Conservation (phyloP, 1,284 basidiomycete species). For the Heterobasidion annosum region DNA sequence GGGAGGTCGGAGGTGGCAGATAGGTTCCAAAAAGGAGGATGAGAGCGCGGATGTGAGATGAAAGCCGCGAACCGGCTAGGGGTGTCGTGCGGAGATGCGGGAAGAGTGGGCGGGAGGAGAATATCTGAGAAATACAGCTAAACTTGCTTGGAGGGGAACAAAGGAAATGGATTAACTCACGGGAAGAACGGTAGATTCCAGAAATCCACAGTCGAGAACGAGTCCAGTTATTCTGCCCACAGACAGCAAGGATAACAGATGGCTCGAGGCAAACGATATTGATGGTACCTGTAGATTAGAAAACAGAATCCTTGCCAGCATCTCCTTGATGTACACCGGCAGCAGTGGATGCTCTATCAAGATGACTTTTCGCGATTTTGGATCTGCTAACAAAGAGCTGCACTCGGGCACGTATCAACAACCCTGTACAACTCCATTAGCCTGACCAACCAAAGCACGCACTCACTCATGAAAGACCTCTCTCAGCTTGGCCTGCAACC, state of each 20-base stretch:
- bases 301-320: conserved; percentile 81
- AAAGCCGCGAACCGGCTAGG: conserved; percentile 68
- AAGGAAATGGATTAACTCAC: conserved; percentile 35
- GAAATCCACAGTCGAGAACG: conserved; percentile 86
- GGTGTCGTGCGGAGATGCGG: conserved; percentile 77
- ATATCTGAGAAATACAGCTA: conserved; percentile 51
- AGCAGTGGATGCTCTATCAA: conserved; percentile 86
- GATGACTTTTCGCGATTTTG: conserved; percentile 89
- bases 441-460: conserved; percentile 1
- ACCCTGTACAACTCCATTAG: conserved; percentile 1
- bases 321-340: conserved; percentile 81
- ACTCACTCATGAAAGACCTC: conserved; percentile 82
- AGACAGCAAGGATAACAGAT: conserved; percentile 77
- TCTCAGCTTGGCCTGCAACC: conserved; percentile 61
- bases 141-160: conserved; percentile 1
- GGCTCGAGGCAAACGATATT: conserved; percentile 85
- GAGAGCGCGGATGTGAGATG: conserved; percentile 68
- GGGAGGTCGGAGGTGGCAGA: conserved; percentile 64
- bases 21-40: conserved; percentile 77
- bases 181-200: conserved; percentile 83
- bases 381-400: conserved; percentile 87
- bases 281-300: conserved; percentile 89
- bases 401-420: conserved; percentile 10
- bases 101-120: conserved; percentile 78
- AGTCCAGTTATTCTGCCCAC: conserved; percentile 87